Conservation (phyloP, 352 stramenopile species). For the Globisporangium splendens region DNA sequence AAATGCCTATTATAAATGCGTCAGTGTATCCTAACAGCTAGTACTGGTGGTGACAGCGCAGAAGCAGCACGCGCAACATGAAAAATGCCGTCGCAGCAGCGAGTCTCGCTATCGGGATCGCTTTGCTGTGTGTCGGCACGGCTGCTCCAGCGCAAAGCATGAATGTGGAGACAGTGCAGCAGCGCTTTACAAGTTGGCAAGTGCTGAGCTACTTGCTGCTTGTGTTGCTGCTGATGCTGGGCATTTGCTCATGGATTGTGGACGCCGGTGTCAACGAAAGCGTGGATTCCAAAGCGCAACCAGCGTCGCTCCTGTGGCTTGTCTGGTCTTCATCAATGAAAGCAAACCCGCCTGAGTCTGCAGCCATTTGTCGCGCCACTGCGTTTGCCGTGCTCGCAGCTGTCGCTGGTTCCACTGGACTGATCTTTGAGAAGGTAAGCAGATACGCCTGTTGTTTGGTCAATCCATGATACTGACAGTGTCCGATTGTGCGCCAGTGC, state of each 20-base stretch:
- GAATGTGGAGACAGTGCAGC: constrained; percentile 2
- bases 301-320: constrained; percentile 1
- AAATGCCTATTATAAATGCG: too few relatives aligned
- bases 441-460: too few relatives aligned
- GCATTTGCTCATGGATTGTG: constrained; percentile 19
- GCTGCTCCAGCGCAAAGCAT: background rate
- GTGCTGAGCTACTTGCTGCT: constrained; percentile 16
- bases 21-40: background rate
- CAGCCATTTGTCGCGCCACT: constrained; percentile 4
- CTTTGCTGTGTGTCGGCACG: background rate
- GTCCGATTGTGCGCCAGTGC: constrained; percentile 8
- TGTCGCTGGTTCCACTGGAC: constrained; percentile 16
- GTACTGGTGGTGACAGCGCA: constrained; percentile 1
- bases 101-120: constrained; percentile 10
- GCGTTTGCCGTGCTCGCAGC: constrained; percentile 27
- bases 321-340: background rate
- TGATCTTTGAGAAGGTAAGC: constrained; percentile 36
- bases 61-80: background rate
- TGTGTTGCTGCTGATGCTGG: constrained; percentile 16
- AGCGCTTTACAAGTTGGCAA: constrained; percentile 7
- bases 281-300: too few relatives aligned
- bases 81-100: background rate
- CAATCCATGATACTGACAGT: too few relatives aligned
- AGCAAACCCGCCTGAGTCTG: background rate
- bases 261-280: constrained; percentile 3